These are phyloP conservation scores for Nakazawaea wyomingensis DNA, from an alignment of 805 yeast genomes.

Conservation along the genomic window DNA sequence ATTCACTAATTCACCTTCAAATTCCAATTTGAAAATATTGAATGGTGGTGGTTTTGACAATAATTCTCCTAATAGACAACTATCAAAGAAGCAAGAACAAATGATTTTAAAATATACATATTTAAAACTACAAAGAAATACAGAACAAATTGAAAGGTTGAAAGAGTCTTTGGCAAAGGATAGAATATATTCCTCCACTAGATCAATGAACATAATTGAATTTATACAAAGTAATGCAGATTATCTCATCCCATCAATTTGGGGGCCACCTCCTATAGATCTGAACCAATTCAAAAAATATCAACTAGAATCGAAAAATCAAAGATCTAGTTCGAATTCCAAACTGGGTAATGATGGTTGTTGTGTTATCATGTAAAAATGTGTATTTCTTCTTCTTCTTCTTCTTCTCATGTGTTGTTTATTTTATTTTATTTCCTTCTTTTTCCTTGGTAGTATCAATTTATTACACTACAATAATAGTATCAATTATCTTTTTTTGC, in stretches of 20 bases:
- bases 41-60: neutral
- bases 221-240: slow-evolving; percentile 40
- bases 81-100: slow-evolving; percentile 1
- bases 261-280: slow-evolving; percentile 33
- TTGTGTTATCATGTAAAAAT: slow-evolving; percentile 24
- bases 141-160: slow-evolving; percentile 49
- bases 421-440: neutral
- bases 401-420: no score
- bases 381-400: no score
- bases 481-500: slow-evolving; percentile 35
- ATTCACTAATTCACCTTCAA: neutral
- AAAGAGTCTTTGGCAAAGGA: slow-evolving; percentile 47
- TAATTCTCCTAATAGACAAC: neutral
- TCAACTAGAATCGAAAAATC: slow-evolving; percentile 11
- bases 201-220: slow-evolving; percentile 43
- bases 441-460: neutral
- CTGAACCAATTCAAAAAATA: slow-evolving; percentile 29
- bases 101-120: slow-evolving; percentile 17
- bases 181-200: slow-evolving; percentile 60
- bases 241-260: slow-evolving; percentile 38
- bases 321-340: neutral
- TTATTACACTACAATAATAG: slow-evolving; percentile 11
- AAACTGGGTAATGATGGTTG: slow-evolving; percentile 18
- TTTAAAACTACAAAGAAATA: slow-evolving; percentile 56
- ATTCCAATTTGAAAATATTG: neutral